Base-by-base conservation (phyloP, 495 filamentous ascomycete genomes). In the Durotheca rogersii region DNA sequence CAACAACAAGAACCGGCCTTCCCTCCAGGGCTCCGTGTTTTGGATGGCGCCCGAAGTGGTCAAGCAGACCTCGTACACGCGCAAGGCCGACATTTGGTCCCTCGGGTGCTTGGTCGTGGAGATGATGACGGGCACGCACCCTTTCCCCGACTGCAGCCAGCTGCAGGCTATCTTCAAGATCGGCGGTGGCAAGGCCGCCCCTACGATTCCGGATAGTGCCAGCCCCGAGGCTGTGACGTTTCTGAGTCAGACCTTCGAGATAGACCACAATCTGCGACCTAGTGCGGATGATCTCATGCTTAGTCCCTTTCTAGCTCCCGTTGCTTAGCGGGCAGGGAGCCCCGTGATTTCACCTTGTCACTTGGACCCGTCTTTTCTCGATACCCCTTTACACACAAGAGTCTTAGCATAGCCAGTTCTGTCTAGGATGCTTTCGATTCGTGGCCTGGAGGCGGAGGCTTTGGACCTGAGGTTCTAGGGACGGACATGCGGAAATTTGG, bases 1-100 rank as follows among this genome's bases (percentile, higher is more conserved):
- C 32, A 75, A 86, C 51, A 85, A 88, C 70, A 81, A 85, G 53
- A 82, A 94, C 65, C 85, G 93, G 9, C 91, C 94, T 2, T 96
- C 92, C 1, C 76, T 99, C 9, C 93, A 99, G 61, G 93, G 93
- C 20, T 95, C 89, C 44, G 93, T 99, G 35, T 99, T 96, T 70
- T 99, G 93, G 93, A 99, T 99, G 93, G 93, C 93, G 2, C 93
- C 93, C 19, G 93, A 99, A 70, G 93, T 99, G 21, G 94, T 99
- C 41, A 90, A 90, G 52, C 93, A 97, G 69, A 96, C 92, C 1
- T 88, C 89, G 0, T 96, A 99, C 67, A 97, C 93, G 0, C 90
- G 92, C 65, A 99, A 99, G 72, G 93, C 94, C n/a, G 93, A 99
- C 66, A 97, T 99, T 64, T 99, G 93, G 93, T 94, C 89, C 44